Evolutionary conservation across 306 rosid genomes (phyloP).

Genomic region (Trichosanthes truncata): DNA sequence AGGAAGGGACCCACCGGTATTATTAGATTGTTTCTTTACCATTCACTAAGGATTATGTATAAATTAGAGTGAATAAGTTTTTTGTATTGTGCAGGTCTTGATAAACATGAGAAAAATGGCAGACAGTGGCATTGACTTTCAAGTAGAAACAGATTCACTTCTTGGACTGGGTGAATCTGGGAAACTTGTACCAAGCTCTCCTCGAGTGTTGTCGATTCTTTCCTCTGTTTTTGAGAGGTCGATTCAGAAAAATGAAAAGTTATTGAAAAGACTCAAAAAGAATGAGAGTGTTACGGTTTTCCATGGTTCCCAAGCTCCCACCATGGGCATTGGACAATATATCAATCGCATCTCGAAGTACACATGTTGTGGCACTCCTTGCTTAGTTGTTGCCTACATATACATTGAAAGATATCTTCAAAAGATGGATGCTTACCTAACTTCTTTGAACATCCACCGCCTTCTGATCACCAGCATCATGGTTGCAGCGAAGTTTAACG

Average conservation of each 20-base stretch:
- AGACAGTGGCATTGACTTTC: constrained; percentile 1
- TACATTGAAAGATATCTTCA: constrained; percentile 49
- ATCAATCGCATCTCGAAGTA: constrained; percentile 51
- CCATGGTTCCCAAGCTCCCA: constrained; percentile 42
- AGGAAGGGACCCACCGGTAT: neutral
- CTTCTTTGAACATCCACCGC: constrained; percentile 52
- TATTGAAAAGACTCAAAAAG: constrained; percentile 11
- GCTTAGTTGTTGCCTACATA: constrained; percentile 53
- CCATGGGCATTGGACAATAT: constrained; percentile 38
- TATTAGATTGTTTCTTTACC: neutral
- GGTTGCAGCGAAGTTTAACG: constrained; percentile 55
- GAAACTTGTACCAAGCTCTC: constrained; percentile 8
- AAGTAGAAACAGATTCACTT: constrained; percentile 16
- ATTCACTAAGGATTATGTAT: neutral
- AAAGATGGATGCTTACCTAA: constrained; percentile 27
- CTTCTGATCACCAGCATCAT: constrained; percentile 45
- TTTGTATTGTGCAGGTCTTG: constrained; percentile 3
- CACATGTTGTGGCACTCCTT: constrained; percentile 42
- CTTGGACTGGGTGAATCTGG: constrained; percentile 19
- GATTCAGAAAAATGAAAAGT: constrained; percentile 34
- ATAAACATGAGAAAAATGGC: constrained; percentile 15
- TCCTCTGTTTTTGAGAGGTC: constrained; percentile 33
- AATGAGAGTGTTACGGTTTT: constrained; percentile 33
- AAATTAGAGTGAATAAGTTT: neutral
- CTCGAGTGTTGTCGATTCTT: constrained; percentile 22